Conservation (phyloP, 768 basidiomycete species). For the Phanerodontia chrysosporium region DNA sequence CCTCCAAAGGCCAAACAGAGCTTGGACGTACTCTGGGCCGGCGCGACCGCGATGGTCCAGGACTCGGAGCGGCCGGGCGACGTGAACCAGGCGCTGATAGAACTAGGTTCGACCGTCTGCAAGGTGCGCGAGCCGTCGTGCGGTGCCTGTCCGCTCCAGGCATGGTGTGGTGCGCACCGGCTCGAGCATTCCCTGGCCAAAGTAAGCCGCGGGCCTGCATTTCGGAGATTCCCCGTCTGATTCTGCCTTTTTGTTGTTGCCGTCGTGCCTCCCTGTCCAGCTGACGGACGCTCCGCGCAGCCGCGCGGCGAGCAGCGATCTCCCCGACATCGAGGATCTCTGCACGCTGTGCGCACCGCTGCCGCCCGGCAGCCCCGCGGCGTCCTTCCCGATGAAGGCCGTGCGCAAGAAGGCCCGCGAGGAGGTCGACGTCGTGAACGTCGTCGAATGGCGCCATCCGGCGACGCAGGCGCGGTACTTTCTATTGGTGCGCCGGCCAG, state of each 20-base stretch:
- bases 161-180: constrained; percentile 65
- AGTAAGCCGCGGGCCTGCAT: neutral
- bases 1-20: constrained; percentile 76
- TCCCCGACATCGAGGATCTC: constrained; percentile 71
- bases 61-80: constrained; percentile 61
- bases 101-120: constrained; percentile 91
- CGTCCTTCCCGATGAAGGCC: constrained; percentile 82
- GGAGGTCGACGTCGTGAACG: constrained; percentile 80
- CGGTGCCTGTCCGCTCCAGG: constrained; percentile 60
- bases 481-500: constrained; percentile 76
- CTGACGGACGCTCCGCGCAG: too few species aligned
- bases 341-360: constrained; percentile 68
- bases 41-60: constrained; percentile 64
- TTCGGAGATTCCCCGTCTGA: constrained; percentile 4
- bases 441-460: constrained; percentile 70
- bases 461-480: constrained; percentile 44
- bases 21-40: constrained; percentile 79
- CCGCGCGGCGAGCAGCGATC: constrained; percentile 4
- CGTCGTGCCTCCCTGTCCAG: too few species aligned
- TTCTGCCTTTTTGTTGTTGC: neutral
- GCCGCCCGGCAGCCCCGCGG: constrained; percentile 43
- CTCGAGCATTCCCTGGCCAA: constrained; percentile 9
- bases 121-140: constrained; percentile 81
- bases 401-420: constrained; percentile 79
- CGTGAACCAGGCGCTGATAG: constrained; percentile 90